Conservation (phyloP, 78 protist genomes). For the Tieghemostelium lacteum region DNA sequence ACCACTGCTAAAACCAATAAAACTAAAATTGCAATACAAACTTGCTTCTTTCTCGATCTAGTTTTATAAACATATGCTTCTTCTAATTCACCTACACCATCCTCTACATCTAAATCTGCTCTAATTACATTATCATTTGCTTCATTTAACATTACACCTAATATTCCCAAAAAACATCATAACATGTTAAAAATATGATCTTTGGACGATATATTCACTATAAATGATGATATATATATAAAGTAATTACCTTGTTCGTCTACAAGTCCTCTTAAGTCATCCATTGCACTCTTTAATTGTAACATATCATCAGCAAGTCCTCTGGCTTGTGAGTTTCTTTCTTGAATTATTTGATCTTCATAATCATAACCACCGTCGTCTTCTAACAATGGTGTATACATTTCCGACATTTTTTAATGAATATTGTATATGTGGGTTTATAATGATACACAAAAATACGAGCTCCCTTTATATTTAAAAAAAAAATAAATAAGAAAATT, state of each 20-base stretch:
- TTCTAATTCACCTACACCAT: slow-evolving; percentile 10
- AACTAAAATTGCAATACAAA: background rate
- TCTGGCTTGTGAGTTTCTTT: slow-evolving; percentile 23
- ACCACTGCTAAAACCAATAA: background rate
- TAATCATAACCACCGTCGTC: slow-evolving; percentile 15
- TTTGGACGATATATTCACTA: background rate
- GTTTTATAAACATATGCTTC: slow-evolving; percentile 37
- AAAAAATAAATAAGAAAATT: no score
- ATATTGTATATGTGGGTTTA: no score
- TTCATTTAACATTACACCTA: slow-evolving; percentile 10
- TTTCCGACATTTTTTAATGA: no score
- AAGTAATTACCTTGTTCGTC: slow-evolving; percentile 8
- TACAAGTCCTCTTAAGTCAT: slow-evolving; percentile 11
- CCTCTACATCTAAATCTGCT: slow-evolving; percentile 12
- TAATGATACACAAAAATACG: no score
- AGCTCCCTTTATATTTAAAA: no score
- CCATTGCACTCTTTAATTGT: slow-evolving; percentile 28
- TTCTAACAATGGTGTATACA: slow-evolving; percentile 3
- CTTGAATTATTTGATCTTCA: slow-evolving; percentile 2
- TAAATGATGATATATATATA: background rate
- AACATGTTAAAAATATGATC: background rate
- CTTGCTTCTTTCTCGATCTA: slow-evolving; percentile 7
- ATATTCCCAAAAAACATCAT: background rate
- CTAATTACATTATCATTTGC: background rate
- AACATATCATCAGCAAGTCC: background rate